Conservation (phyloP, 2,329 filamentous ascomycete species). For the Cladosporium sp. region DNA sequence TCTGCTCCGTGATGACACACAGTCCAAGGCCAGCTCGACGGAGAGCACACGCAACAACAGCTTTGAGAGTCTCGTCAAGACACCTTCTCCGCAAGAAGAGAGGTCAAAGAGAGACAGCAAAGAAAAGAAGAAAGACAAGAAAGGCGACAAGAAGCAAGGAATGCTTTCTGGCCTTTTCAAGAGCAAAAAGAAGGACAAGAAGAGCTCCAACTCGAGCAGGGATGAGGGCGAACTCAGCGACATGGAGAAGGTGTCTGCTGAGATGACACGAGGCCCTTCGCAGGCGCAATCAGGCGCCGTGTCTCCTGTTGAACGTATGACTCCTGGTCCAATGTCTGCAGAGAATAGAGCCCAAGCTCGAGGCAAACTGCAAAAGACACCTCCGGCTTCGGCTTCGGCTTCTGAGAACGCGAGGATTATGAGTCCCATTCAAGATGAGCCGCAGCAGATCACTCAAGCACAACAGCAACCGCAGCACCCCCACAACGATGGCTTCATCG, state of each 20-base stretch:
- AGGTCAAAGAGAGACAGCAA: slow-evolving; percentile 63
- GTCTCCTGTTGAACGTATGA: slow-evolving; percentile 11
- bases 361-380: slow-evolving; percentile 24
- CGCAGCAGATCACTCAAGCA: background rate
- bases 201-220: slow-evolving; percentile 42
- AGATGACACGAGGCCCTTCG: slow-evolving; percentile 22
- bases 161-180: slow-evolving; percentile 70
- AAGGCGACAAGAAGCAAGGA: slow-evolving; percentile 72
- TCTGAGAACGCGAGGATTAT: slow-evolving; percentile 10
- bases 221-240: slow-evolving; percentile 33
- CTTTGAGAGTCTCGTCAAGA: slow-evolving; percentile 72
- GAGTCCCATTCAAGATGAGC: slow-evolving; percentile 2
- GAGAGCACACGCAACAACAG: slow-evolving; percentile 56
- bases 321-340: slow-evolving; percentile 3
- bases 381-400: slow-evolving; percentile 11
- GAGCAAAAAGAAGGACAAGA: slow-evolving; percentile 62
- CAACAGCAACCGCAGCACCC: slow-evolving; percentile 6
- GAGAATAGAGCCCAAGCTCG: slow-evolving; percentile 11
- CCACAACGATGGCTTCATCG: slow-evolving; percentile 23
- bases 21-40: slow-evolving; percentile 29
- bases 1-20: slow-evolving; percentile 74
- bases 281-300: background rate
- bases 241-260: slow-evolving; percentile 29
- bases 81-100: slow-evolving; percentile 56
- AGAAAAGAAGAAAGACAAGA: slow-evolving; percentile 71